Evolutionary conservation across 2,329 filamentous ascomycete species (phyloP), one percentile per base, ranked within the genome.

Genomic region (Xylariaceae sp.): DNA sequence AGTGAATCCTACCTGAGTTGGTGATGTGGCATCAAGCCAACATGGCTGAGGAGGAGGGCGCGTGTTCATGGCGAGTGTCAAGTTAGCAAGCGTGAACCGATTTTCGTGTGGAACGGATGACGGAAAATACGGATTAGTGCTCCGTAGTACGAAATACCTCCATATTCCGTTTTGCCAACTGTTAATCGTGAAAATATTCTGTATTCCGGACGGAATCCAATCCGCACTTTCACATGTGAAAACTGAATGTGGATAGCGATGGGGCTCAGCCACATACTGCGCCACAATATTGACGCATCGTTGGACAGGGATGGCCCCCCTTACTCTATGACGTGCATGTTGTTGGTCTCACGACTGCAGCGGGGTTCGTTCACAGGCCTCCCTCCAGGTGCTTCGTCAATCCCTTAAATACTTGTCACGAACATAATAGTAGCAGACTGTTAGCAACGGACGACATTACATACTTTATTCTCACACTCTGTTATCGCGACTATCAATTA

Each of bases 241-340:
- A 50, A n/a, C 13, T 45, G 42, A 6, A 45, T n/a, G 1, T 6
- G 42, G 5, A 45, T 5, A 15, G 48, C 5, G 23, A 23, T 13
- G 18, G 48, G 1, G 48, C 18, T 50, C 18, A 50, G 48, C 48
- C 48, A 50, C 18, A 34, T 1, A 18, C 48, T 50, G 48, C 48
- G 48, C 48, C 48, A 34, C 48, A 50, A 7, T 4, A 34, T 6
- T 50, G 48, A 50, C 48, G 48, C 18, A 50, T 34, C 23, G 15
- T n/a, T n/a, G 44, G 44, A 47, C 45, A 23, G 30, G 17, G 17
- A 4, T 23, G 47, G 2, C 23, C 2, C 17, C 17, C 17, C 8
- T 13, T 51, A 51, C 23, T 51, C 49, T 51, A 51, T 51, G 49
- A 51, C 49, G 49, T 51, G 49, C 49, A 51, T 34, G 49, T 51